Base-by-base conservation (phyloP, 352 stramenopile genomes). In the Globisporangium heterothallicum region DNA sequence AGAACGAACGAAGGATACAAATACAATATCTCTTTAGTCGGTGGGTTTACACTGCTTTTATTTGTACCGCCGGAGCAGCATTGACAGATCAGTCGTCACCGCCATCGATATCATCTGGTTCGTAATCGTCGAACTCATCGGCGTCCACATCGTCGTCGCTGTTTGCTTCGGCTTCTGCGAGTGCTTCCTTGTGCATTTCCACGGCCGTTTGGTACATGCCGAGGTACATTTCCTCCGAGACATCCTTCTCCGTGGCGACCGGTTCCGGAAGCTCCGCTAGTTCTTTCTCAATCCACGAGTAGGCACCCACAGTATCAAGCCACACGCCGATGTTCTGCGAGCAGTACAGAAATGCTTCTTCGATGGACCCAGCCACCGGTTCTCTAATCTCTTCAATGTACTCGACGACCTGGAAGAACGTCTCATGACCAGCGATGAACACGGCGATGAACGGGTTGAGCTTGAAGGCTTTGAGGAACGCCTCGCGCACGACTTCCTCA, bases 141-240 rank as follows among this genome's bases (percentile, higher is more conserved):
- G 34, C 57, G n/a, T 73, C 71, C 5, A 64, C 56, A 35, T 65
- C 62, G 24, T 69, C 61, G 29, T 78, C 68, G 38, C 66, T 71
- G 16, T 59, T 45, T 26, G 70, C 63, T 0, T 59, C 69, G 25
- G 47, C 57, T 19, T 51, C 72, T 7, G 61, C 74, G 26, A 77
- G 30, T 32, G 61, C 62, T 48, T 94, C 84, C 45, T 87, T 83
- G 66, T 89, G 77, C 84, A 94, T 94, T 64, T 91, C 84, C 7
- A 92, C 75, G 1, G 75, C 84, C 5, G 84, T 92, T 58, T 84
- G 61, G 56, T 92, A 94, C 84, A 94, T 94, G 12, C 84, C 84
- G 6, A 94, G 60, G 48, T 82, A 94, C 84, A 94, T 94, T 54
- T 88, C 71, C 30, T 94, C 73, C 1, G 53, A 60, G 32, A 71